Conservation (phyloP, 2,329 filamentous ascomycete genomes). For the Dothistroma pini region DNA sequence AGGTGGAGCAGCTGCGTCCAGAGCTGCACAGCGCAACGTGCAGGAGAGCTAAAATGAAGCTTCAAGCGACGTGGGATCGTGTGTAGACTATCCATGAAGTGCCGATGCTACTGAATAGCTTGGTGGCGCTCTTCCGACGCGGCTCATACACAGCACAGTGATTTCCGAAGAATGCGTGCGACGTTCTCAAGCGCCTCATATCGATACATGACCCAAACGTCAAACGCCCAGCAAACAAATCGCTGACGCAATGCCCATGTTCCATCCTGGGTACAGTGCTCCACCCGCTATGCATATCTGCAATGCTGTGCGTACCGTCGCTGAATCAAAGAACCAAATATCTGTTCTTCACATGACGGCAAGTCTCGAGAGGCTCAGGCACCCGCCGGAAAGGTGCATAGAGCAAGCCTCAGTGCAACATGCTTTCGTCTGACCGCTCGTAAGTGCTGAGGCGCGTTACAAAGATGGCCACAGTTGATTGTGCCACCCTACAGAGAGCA, state of each 20-base stretch:
- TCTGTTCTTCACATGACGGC: conserved; percentile 3
- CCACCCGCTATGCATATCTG: conserved; percentile 21
- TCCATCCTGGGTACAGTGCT: conserved; percentile 13
- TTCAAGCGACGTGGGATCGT: conserved; percentile 5
- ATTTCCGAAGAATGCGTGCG: not conserved
- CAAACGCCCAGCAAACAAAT: conserved; percentile 16
- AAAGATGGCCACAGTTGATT: not conserved
- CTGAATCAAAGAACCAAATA: conserved; percentile 11
- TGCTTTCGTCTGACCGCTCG: conserved; percentile 14
- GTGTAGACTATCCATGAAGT: not conserved
- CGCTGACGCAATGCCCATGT: conserved; percentile 14
- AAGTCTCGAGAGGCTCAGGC: conserved; percentile 20
- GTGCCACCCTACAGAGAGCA: not conserved
- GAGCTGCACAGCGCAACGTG: not conserved
- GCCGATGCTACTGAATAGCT: conserved; percentile 7
- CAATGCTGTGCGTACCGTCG: conserved; percentile 24
- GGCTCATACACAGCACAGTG: conserved; percentile 1
- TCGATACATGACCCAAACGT: conserved; percentile 6
- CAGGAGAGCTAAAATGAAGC: conserved; percentile 1
- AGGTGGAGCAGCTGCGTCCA: not conserved
- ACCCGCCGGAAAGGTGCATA: conserved; percentile 24
- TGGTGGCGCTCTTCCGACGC: not conserved
- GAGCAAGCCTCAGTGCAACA: conserved; percentile 11
- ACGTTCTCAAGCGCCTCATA: not conserved
- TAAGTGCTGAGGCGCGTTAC: not conserved